Evolutionary conservation across 208 protist genomes (phyloP), one percentile per base, ranked within the genome.

Genomic region (Phytomonas sp.): DNA sequence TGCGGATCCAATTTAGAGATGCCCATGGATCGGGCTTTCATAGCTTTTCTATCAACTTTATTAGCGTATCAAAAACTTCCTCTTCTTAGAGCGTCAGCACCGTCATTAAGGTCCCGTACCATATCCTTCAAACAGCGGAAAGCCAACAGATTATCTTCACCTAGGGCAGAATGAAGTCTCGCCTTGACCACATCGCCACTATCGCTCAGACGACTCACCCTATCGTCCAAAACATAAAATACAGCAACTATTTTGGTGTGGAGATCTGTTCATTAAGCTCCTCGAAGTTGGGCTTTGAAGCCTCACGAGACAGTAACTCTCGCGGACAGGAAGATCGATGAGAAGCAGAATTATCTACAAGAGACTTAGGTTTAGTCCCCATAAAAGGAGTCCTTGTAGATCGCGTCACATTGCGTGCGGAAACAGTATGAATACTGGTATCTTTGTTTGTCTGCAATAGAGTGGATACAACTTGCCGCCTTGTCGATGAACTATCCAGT

Each of bases 81-180:
- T 19, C 45, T 26, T 56, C 45, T 56, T 56, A 19, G 23, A 8
- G 45, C 10, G 19, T 1, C 19, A 56, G 45, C 19, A 23, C 16
- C 29, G 12, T 63, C 36, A 7, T 70, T 42, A 26, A 67, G 65
- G 12, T 67, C 67, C 49, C 65, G 31, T 64, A 80, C 67, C n/a
- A 73, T 72, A 6, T 73, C 63, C 49, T 80, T 72, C 7, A 80
- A 63, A 49, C 76, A 72, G 7, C 72, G 66, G 56, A 80, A 80
- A 2, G 72, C 76, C 31, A 52, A 56, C 26, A 80, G 29, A 5
- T 66, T 42, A 26, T 70, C 63, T 14, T 66, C 76, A 59, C 76
- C 67, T 6, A 70, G 49, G 11, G 63, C 65, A 49, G 30, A 33
- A 77, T 70, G 30, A 4, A 68, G 19, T 56, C 19, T 23, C 19